Conservation (phyloP, 176 grass and related monocot species). For the Tillandsia fasciculata region DNA sequence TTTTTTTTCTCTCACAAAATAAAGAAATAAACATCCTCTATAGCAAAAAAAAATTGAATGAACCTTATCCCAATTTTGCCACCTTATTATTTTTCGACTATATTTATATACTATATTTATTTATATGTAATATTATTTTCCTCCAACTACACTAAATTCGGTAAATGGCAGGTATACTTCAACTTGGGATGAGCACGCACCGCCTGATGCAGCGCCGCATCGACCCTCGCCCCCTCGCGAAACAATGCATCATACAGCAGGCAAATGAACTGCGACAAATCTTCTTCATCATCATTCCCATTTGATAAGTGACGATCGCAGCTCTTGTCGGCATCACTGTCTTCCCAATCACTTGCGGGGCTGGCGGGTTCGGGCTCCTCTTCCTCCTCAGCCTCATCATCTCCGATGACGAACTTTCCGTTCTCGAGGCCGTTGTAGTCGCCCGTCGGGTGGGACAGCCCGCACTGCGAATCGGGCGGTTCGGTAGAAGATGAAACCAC, state of each 20-base stretch:
- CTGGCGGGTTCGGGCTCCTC: slow-evolving; percentile 52
- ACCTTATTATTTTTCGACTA: slow-evolving; percentile 19
- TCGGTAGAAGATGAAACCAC: slow-evolving; percentile 67
- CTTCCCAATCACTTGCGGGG: slow-evolving; percentile 88
- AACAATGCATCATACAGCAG: slow-evolving; percentile 78
- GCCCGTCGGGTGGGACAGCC: slow-evolving; percentile 45
- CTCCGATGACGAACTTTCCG: slow-evolving; percentile 76
- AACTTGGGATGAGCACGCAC: slow-evolving; percentile 53
- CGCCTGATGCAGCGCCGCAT: slow-evolving; percentile 58
- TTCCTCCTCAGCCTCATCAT: slow-evolving; percentile 63
- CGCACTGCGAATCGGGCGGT: slow-evolving; percentile 60
- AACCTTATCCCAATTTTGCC: not conserved
- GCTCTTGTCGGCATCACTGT: slow-evolving; percentile 66
- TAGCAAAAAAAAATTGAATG: not conserved
- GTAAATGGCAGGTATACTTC: slow-evolving; percentile 79
- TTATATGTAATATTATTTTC: slow-evolving; percentile 22
- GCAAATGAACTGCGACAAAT: slow-evolving; percentile 63
- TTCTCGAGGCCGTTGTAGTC: slow-evolving; percentile 43
- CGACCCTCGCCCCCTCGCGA: slow-evolving; percentile 61
- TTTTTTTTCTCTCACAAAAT: not conserved
- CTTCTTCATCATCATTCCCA: slow-evolving; percentile 62
- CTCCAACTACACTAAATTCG: slow-evolving; percentile 42
- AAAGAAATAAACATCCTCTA: not conserved
- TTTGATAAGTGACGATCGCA: slow-evolving; percentile 14
- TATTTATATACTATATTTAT: slow-evolving; percentile 31